phyloP scores from a whole-genome alignment of 768 basidiomycete genomes.

The Phlebiopsis gigantea region DNA sequence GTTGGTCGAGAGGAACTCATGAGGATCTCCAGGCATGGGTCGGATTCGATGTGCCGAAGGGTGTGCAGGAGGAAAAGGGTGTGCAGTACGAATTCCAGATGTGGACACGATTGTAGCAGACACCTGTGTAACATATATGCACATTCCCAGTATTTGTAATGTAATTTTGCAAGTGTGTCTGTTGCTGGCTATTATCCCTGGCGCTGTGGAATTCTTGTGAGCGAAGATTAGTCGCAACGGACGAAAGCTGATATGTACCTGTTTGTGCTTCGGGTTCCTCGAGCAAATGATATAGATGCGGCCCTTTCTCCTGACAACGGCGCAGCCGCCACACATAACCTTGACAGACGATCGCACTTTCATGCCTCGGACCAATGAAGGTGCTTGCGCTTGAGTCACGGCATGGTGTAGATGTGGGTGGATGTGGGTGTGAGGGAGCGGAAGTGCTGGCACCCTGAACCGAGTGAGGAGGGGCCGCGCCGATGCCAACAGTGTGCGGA shows the following conservation, averaged over 20 bases:
- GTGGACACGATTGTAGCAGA: constrained; percentile 59
- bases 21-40: constrained; percentile 70
- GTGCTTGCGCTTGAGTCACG: constrained; percentile 21
- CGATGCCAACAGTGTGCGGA: constrained; percentile 60
- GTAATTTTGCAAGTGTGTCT: neutral
- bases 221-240: neutral
- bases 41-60: constrained; percentile 72
- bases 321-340: constrained; percentile 92
- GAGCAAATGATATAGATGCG: constrained; percentile 89
- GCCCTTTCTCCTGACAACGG: constrained; percentile 82
- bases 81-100: constrained; percentile 91
- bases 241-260: constrained; percentile 45
- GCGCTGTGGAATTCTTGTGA: constrained; percentile 14
- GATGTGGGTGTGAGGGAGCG: constrained; percentile 13
- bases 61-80: constrained; percentile 77
- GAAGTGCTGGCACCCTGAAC: constrained; percentile 29
- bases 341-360: constrained; percentile 96
- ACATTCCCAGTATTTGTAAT: neutral
- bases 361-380: constrained; percentile 68
- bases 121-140: neutral
- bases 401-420: constrained; percentile 25
- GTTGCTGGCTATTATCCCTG: constrained; percentile 19
- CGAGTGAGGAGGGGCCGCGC: constrained; percentile 58
- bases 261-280: constrained; percentile 96
- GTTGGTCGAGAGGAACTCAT: constrained; percentile 59